Percentiles rank a stretch among this genome's conserved stretches.
Evolutionary conservation across 2,329 filamentous ascomycete genomes (phyloP).

Genomic region (Chaetomium sp.): DNA sequence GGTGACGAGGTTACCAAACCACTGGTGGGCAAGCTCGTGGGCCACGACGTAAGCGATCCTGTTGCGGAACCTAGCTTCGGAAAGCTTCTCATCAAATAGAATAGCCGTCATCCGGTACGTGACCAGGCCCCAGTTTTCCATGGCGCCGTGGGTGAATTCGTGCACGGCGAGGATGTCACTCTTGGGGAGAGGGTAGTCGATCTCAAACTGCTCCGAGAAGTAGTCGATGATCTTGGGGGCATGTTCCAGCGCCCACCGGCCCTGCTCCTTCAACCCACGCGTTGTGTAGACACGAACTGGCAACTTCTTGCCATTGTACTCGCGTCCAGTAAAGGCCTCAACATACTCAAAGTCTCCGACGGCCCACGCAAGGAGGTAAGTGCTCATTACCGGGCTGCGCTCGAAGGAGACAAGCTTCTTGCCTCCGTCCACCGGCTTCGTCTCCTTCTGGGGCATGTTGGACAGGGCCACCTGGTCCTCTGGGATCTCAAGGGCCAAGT

Average conservation of each 20-base stretch:
- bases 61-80: constrained; percentile 88
- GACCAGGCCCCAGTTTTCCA: constrained; percentile 97
- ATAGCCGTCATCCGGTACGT: constrained; percentile 95
- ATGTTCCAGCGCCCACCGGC: constrained; percentile 84
- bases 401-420: constrained; percentile 79
- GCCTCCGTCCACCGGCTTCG: constrained; percentile 60
- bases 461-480: constrained; percentile 85
- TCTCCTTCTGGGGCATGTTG: constrained; percentile 89
- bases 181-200: constrained; percentile 92
- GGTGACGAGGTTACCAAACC: constrained; percentile 96
- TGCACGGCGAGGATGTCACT: constrained; percentile 88
- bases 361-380: constrained; percentile 88
- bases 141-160: constrained; percentile 85
- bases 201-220: constrained; percentile 91
- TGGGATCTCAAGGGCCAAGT: constrained; percentile 89
- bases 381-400: constrained; percentile 86
- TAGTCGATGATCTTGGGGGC: constrained; percentile 93
- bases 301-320: constrained; percentile 87
- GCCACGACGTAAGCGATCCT: constrained; percentile 95
- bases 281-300: constrained; percentile 97
- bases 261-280: constrained; percentile 89
- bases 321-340: constrained; percentile 84
- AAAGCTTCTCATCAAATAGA: constrained; percentile 91
- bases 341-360: constrained; percentile 97
- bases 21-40: constrained; percentile 97